A percentile compares a stretch with the other conserved stretches of the same genome.
Conservation (phyloP, 2,329 filamentous ascomycete species). For the Dothistroma septosporum region DNA sequence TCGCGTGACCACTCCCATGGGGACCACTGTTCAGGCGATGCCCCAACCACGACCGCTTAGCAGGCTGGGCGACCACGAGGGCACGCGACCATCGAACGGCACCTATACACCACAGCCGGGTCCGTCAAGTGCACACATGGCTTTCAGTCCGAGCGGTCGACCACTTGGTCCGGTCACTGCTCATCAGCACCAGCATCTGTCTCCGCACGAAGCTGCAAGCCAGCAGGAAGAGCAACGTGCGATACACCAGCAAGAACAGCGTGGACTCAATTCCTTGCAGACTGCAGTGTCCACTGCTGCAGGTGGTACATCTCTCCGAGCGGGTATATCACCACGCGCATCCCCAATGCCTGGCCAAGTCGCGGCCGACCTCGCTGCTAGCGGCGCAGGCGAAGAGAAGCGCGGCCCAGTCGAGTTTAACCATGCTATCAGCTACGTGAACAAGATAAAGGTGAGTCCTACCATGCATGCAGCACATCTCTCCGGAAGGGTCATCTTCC, state of each 20-base stretch:
- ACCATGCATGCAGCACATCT: background rate
- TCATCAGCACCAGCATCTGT: slow-evolving; percentile 26
- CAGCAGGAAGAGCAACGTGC: slow-evolving; percentile 25
- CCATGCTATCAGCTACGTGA: slow-evolving; percentile 98
- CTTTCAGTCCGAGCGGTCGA: slow-evolving; percentile 44
- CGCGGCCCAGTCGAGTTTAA: slow-evolving; percentile 97
- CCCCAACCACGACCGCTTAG: slow-evolving; percentile 48
- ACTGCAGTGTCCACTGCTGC: slow-evolving; percentile 59
- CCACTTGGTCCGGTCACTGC: slow-evolving; percentile 40
- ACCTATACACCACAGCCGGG: slow-evolving; percentile 41
- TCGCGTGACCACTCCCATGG: slow-evolving; percentile 92
- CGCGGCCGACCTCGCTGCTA: slow-evolving; percentile 50
- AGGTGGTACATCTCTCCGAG: slow-evolving; percentile 46
- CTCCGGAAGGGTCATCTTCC: background rate
- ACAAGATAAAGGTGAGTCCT: slow-evolving; percentile 88
- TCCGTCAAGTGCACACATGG: slow-evolving; percentile 35
- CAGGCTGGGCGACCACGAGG: slow-evolving; percentile 23
- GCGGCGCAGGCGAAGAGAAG: slow-evolving; percentile 62
- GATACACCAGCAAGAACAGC: slow-evolving; percentile 39
- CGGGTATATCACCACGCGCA: slow-evolving; percentile 49
- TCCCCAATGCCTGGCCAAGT: slow-evolving; percentile 53
- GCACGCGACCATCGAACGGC: slow-evolving; percentile 30
- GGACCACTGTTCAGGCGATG: slow-evolving; percentile 92
- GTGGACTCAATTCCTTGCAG: slow-evolving; percentile 62
- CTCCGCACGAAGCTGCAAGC: slow-evolving; percentile 27